Evolutionary conservation across 495 filamentous ascomycete species (phyloP).

Genomic region (Aspergillus bridgeri): DNA sequence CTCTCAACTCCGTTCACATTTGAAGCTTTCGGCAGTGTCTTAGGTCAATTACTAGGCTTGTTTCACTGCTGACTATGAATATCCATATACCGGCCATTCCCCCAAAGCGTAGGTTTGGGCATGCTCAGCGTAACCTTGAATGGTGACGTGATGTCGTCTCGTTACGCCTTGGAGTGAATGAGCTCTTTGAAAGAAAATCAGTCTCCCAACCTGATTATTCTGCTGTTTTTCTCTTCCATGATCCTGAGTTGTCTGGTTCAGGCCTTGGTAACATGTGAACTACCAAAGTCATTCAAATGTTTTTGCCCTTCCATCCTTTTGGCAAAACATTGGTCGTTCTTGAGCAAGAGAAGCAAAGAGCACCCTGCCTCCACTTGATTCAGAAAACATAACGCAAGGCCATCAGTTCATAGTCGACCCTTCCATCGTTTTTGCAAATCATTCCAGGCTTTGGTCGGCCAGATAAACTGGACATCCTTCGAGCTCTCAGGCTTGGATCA

Average conservation of each 20-base stretch:
- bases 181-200: background rate
- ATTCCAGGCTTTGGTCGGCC: background rate
- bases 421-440: background rate
- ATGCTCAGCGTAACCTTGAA: background rate
- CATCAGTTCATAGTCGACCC: background rate
- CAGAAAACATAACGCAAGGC: background rate
- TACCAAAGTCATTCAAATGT: background rate
- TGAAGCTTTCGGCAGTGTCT: background rate
- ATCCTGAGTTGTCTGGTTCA: background rate
- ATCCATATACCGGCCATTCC: background rate
- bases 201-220: background rate
- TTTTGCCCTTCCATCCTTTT: background rate
- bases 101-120: background rate
- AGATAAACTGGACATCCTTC: background rate
- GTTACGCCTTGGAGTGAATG: background rate
- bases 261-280: background rate
- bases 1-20: background rate
- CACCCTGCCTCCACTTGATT: too few species aligned
- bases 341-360: background rate
- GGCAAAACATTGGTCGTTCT: background rate
- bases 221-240: background rate
- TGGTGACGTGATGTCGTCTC: background rate
- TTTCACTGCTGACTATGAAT: background rate
- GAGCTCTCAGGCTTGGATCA: background rate
- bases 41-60: background rate